A percentile compares a stretch with the other conserved stretches of the same genome.
Conservation (phyloP, 768 basidiomycete genomes). For the Lenzites betulinus region DNA sequence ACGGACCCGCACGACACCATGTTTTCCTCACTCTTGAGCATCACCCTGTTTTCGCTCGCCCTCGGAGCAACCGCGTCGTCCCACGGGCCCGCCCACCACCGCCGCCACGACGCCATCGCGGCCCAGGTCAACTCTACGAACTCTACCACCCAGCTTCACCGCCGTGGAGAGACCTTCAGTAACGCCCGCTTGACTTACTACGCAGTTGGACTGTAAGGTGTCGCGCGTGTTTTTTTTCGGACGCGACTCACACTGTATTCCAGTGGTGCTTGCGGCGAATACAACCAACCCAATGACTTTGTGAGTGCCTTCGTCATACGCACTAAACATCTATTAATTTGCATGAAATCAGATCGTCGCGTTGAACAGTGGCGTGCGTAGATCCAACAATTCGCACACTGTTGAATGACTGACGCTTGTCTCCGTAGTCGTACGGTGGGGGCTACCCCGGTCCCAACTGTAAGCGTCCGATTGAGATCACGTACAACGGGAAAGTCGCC, state of each 20-base stretch:
- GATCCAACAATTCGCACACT: background rate
- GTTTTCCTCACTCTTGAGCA: constrained; percentile 27
- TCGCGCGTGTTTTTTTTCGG: background rate
- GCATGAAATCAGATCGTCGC: constrained; percentile 36
- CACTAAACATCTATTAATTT: background rate
- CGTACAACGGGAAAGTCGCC: constrained; percentile 59
- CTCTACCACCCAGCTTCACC: constrained; percentile 3
- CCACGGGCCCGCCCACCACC: constrained; percentile 19
- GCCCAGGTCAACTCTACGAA: constrained; percentile 24
- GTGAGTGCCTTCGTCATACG: constrained; percentile 24
- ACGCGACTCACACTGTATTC: background rate
- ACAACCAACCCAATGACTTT: constrained; percentile 35
- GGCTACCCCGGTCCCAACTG: constrained; percentile 70
- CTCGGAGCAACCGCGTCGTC: constrained; percentile 24
- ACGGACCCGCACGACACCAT: constrained; percentile 20
- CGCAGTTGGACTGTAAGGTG: constrained; percentile 38
- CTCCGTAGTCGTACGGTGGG: constrained; percentile 50
- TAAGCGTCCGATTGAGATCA: constrained; percentile 60
- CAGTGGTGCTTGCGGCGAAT: constrained; percentile 37
- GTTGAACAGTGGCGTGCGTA: constrained; percentile 39
- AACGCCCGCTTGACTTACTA: constrained; percentile 38
- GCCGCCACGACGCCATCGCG: constrained; percentile 33
- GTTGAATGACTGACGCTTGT: background rate
- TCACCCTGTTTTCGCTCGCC: constrained; percentile 27
- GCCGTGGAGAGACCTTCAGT: constrained; percentile 23